Conservation (phyloP, 2,329 filamentous ascomycete species). For the Alternaria sp. region DNA sequence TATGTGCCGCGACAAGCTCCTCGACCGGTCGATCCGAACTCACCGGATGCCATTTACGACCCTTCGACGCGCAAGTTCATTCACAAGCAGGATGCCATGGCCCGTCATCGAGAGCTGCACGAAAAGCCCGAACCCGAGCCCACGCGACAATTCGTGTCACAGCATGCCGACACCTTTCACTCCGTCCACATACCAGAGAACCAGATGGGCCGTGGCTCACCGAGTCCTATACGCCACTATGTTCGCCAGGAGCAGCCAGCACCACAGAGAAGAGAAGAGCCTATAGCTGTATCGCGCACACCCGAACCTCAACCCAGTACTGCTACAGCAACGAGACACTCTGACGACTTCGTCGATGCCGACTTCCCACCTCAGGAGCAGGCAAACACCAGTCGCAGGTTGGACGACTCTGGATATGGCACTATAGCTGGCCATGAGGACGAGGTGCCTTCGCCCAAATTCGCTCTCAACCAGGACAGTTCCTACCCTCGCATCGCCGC, state of each 20-base stretch:
- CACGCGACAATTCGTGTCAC: constrained; percentile 25
- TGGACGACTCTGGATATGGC: constrained; percentile 19
- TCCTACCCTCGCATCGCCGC: constrained; percentile 31
- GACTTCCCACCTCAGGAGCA: constrained; percentile 36
- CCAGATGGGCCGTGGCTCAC: constrained; percentile 18
- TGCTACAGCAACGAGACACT: constrained; percentile 18
- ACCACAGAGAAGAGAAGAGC: constrained; percentile 17
- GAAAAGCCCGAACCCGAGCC: constrained; percentile 30
- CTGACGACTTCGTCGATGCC: constrained; percentile 56
- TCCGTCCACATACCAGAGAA: constrained; percentile 11
- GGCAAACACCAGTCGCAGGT: constrained; percentile 25
- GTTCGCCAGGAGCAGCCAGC: constrained; percentile 17
- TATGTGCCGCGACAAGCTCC: constrained; percentile 22
- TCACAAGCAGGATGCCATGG: constrained; percentile 46
- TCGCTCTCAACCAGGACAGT: constrained; percentile 34
- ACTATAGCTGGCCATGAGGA: constrained; percentile 10
- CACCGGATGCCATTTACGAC: constrained; percentile 45
- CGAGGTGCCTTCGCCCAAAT: constrained; percentile 23
- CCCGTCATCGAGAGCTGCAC: constrained; percentile 38
- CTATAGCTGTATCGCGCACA: constrained; percentile 7
- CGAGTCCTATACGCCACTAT: constrained; percentile 25
- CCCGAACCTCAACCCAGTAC: constrained; percentile 1
- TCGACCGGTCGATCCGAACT: constrained; percentile 44
- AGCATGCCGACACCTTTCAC: constrained; percentile 24
- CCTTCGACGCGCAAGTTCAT: constrained; percentile 47